These are phyloP conservation scores for Botrytis tulipae DNA, from an alignment of 2,329 filamentous ascomycete species.

Conservation along the genomic window DNA sequence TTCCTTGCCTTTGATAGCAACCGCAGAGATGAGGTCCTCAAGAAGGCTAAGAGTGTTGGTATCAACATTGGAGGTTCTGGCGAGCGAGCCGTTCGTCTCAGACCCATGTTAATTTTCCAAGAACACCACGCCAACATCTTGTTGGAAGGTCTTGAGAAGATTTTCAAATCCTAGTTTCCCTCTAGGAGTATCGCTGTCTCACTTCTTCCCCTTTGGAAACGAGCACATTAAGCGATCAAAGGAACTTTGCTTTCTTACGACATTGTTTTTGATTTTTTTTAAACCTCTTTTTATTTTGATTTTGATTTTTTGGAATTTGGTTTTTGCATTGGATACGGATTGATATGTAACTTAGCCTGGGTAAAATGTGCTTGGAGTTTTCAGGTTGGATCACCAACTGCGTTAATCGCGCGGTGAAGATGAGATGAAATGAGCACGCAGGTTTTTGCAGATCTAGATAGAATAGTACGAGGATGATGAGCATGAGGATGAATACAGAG, in stretches of 20 bases:
- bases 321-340: conserved; percentile 17
- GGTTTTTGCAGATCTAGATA: conserved; percentile 15
- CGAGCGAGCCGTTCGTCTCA: conserved; percentile 64
- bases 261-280: background rate
- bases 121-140: conserved; percentile 86
- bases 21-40: conserved; percentile 65
- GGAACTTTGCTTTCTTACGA: background rate
- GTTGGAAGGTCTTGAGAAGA: conserved; percentile 70
- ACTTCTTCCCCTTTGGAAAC: background rate
- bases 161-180: conserved; percentile 33
- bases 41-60: conserved; percentile 67
- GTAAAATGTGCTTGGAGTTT: conserved; percentile 18
- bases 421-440: conserved; percentile 20
- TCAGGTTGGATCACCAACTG: conserved; percentile 18
- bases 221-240: background rate
- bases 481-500: background rate
- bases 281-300: background rate
- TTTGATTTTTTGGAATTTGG: background rate
- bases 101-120: conserved; percentile 85
- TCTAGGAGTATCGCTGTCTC: background rate
- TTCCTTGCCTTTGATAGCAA: conserved; percentile 80
- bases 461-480: background rate
- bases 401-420: conserved; percentile 19
- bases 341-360: conserved; percentile 17
- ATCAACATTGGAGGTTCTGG: conserved; percentile 79